A percentile compares a stretch with the other conserved stretches of the same genome.
Evolutionary conservation across 148 eudicot species (phyloP).

Genomic region (Cornus suecica): DNA sequence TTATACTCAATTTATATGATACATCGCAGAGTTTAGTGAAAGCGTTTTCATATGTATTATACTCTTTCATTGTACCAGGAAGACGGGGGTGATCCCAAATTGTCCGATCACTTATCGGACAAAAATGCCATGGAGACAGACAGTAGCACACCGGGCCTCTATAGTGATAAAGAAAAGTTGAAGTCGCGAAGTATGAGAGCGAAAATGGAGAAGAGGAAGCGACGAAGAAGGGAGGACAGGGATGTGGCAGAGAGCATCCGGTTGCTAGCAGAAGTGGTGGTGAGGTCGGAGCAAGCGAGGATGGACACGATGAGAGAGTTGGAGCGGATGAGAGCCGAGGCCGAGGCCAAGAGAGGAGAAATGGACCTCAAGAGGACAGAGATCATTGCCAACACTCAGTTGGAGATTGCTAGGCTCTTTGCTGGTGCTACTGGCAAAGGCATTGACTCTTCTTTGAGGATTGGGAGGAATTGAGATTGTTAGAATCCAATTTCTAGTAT

Average conservation of each 20-base stretch:
- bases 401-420: slow-evolving; percentile 84
- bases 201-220: slow-evolving; percentile 33
- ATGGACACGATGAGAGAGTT: slow-evolving; percentile 74
- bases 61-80: slow-evolving; percentile 24
- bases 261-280: slow-evolving; percentile 70
- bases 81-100: slow-evolving; percentile 28
- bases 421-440: slow-evolving; percentile 41
- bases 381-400: slow-evolving; percentile 80
- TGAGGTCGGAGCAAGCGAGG: slow-evolving; percentile 61
- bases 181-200: slow-evolving; percentile 21
- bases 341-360: slow-evolving; percentile 75
- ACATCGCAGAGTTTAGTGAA: too few species aligned
- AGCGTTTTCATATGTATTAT: too few species aligned
- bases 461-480: slow-evolving; percentile 36
- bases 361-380: slow-evolving; percentile 76
- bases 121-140: slow-evolving; percentile 41
- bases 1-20: not conserved
- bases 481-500: not conserved
- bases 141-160: slow-evolving; percentile 76
- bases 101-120: slow-evolving; percentile 37
- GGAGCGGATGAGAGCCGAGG: slow-evolving; percentile 82
- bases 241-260: slow-evolving; percentile 69
- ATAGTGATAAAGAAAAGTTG: slow-evolving; percentile 38
- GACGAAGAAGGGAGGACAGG: slow-evolving; percentile 28
- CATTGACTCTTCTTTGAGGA: slow-evolving; percentile 52